These are phyloP conservation scores for Trichoderma endophyticum DNA, from an alignment of 2,329 filamentous ascomycete species.

Conservation along the genomic window DNA sequence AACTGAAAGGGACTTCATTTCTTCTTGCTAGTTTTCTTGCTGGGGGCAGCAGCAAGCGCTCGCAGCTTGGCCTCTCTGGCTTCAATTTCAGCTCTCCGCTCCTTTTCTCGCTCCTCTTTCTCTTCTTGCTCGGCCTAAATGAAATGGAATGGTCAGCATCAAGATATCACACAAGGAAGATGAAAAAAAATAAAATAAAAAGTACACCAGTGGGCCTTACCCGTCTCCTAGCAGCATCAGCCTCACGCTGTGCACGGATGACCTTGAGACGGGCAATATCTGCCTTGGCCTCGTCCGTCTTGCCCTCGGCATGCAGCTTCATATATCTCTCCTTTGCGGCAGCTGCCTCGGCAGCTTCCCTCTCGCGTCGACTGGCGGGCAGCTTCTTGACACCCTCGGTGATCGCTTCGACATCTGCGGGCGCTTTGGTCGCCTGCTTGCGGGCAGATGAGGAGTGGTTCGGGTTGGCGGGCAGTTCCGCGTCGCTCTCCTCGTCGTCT, in stretches of 20 bases:
- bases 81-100: conserved; percentile 49
- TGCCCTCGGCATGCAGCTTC: conserved; percentile 89
- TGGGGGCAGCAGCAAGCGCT: conserved; percentile 48
- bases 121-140: conserved; percentile 57
- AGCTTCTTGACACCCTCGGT: conserved; percentile 57
- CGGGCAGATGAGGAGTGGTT: conserved; percentile 80
- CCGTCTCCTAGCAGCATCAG: conserved; percentile 77
- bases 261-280: conserved; percentile 80
- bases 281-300: conserved; percentile 91
- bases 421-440: conserved; percentile 46
- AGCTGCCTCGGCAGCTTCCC: conserved; percentile 78
- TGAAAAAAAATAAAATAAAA: too few species aligned
- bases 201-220: conserved; percentile 40
- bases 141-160: neutral
- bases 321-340: conserved; percentile 87
- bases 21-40: conserved; percentile 50
- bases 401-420: conserved; percentile 44
- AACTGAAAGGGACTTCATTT: conserved; percentile 28
- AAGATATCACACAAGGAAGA: neutral
- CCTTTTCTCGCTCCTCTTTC: conserved; percentile 49
- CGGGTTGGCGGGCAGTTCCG: conserved; percentile 72
- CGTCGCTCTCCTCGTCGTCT: conserved; percentile 61
- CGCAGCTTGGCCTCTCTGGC: conserved; percentile 55
- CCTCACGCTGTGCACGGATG: conserved; percentile 82
- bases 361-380: conserved; percentile 50